Evolutionary conservation across 331 rosid genomes (phyloP), one percentile per base, ranked within the genome.

Genomic region (Ulmus americana): DNA sequence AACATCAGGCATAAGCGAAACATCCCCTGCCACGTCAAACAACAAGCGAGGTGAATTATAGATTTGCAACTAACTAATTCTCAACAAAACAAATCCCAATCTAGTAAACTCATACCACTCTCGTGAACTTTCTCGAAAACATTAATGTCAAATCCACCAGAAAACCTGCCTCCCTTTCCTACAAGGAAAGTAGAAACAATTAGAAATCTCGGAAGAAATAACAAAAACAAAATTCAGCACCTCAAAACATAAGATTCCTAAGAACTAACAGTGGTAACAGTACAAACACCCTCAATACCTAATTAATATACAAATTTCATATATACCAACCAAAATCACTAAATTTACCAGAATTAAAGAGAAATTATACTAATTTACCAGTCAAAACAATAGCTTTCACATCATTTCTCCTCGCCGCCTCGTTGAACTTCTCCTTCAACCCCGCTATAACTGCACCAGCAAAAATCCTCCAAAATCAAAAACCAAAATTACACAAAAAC

Each of bases 101-200:
- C 44, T 11, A 54, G 44, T 44, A 45, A 47, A 40, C 50, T 52
- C 77, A 52, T 79, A 92, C 98, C 99, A 64, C 88, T 84, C 69
- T 76, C 61, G 69, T 94, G 99, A 85, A 90, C 83, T 79, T 74
- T 85, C 83, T 81, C 85, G 67, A 94, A 85, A 72, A 94, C 91
- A 77, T 81, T 87, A 74, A 94, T 94, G 69, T 94, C 99, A 70
- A 94, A 90, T 11, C 99, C 99, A 54, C 88, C 99, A n/a, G 91
- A 94, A 76, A 94, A 94, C 72, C 77, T 81, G 49, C 97, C 90
- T 70, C 92, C 90, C 71, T 79, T 76, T 68, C 97, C 99, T 94
- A 65, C 75, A 68, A 18, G 20, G 45, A 56, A 55, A 8, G 70
- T 14, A 65, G 52, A 63, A 55, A 22, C 22, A 8, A 11, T 13